These are phyloP conservation scores for Rhizopus stolonifer DNA, from an alignment of 371 early-diverging fungal species.

Conservation along the genomic window DNA sequence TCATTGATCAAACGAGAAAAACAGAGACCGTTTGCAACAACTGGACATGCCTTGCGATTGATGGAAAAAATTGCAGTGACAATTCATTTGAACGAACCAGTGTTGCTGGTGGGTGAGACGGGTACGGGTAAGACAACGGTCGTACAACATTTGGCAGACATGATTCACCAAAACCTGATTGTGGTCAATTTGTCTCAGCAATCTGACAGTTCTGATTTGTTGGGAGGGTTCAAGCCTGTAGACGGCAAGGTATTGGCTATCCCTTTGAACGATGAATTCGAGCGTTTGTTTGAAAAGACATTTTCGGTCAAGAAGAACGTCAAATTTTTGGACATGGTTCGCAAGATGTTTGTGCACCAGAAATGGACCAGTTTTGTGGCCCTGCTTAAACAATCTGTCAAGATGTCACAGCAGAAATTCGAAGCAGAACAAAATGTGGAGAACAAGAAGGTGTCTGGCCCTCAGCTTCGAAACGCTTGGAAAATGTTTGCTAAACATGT, in stretches of 20 bases:
- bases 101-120: conserved; percentile 97
- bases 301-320: conserved; percentile 87
- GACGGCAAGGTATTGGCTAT: conserved; percentile 81
- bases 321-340: conserved; percentile 79
- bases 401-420: conserved; percentile 74
- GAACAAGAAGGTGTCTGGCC: conserved; percentile 37
- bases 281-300: conserved; percentile 79
- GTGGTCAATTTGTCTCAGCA: conserved; percentile 99
- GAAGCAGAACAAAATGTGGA: conserved; percentile 39
- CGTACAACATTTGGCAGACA: conserved; percentile 92
- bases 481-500: conserved; percentile 60
- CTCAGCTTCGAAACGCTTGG: conserved; percentile 59
- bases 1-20: conserved; percentile 35
- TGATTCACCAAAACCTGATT: conserved; percentile 75
- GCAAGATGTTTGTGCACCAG: conserved; percentile 64
- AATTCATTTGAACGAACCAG: conserved; percentile 83
- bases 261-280: conserved; percentile 84
- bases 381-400: conserved; percentile 69
- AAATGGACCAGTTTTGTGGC: conserved; percentile 83
- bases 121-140: conserved; percentile 99
- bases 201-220: conserved; percentile 94
- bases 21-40: conserved; percentile 75
- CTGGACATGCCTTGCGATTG: conserved; percentile 72
- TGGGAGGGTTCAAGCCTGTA: conserved; percentile 98
- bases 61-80: conserved; percentile 86